Conservation (phyloP, 306 rosid genomes). For the Bauhinia variegata region DNA sequence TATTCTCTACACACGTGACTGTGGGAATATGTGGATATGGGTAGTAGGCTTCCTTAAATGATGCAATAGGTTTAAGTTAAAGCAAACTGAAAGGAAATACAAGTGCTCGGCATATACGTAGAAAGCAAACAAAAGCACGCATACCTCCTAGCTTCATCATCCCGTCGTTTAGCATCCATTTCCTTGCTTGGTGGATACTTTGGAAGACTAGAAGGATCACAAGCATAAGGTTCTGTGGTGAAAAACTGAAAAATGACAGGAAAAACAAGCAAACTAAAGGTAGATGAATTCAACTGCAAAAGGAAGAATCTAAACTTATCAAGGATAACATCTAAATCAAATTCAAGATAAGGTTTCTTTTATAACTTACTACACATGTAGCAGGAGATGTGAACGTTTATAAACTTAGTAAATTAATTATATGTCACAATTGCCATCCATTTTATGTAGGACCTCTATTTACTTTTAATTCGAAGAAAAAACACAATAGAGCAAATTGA, state of each 20-base stretch:
- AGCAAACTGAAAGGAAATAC: constrained; percentile 11
- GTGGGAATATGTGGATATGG: not conserved
- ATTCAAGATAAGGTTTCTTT: constrained; percentile 30
- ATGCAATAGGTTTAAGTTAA: constrained; percentile 24
- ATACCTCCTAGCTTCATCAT: constrained; percentile 81
- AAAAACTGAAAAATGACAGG: constrained; percentile 71
- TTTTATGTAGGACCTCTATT: constrained; percentile 18
- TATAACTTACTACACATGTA: not conserved
- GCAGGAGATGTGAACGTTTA: constrained; percentile 7
- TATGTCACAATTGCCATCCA: not conserved
- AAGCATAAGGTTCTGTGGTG: constrained; percentile 81
- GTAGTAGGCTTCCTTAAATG: constrained; percentile 4
- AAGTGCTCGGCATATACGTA: constrained; percentile 12
- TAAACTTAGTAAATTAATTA: constrained; percentile 26
- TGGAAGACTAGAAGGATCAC: constrained; percentile 93
- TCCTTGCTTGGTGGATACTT: constrained; percentile 95
- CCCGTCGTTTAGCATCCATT: constrained; percentile 87
- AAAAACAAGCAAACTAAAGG: constrained; percentile 41
- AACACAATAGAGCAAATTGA: constrained; percentile 7
- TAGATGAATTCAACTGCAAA: not conserved
- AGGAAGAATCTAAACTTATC: constrained; percentile 24
- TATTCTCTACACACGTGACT: constrained; percentile 13
- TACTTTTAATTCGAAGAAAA: constrained; percentile 11
- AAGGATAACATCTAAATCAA: constrained; percentile 22
- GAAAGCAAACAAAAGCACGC: constrained; percentile 35